Evolutionary conservation across 1,284 basidiomycete species (phyloP).

Genomic region (Pseudomicrostroma phylloplanum): DNA sequence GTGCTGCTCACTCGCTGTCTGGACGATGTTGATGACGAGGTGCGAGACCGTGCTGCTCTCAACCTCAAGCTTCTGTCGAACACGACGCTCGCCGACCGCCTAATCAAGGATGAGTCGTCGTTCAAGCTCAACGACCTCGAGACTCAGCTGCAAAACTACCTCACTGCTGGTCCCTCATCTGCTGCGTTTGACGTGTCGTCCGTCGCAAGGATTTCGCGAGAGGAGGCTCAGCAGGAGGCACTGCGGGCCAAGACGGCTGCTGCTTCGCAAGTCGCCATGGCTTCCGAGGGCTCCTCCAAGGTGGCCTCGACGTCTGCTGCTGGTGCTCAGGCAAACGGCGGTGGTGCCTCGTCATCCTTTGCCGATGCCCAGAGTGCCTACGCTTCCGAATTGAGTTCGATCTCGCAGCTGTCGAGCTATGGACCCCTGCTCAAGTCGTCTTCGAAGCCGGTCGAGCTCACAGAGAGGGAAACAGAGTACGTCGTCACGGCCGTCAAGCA

Average conservation of each 20-base stretch:
- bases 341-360: conserved; percentile 52
- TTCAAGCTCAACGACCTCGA: conserved; percentile 46
- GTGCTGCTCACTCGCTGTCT: conserved; percentile 69
- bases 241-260: conserved; percentile 42
- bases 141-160: conserved; percentile 33
- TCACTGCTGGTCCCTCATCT: conserved; percentile 24
- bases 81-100: conserved; percentile 71
- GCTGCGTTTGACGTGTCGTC: conserved; percentile 36
- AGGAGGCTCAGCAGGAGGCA: conserved; percentile 39
- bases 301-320: conserved; percentile 25
- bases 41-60: conserved; percentile 91
- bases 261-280: conserved; percentile 43
- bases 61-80: conserved; percentile 72
- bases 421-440: conserved; percentile 84
- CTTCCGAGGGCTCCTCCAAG: conserved; percentile 33
- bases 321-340: conserved; percentile 16
- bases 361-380: conserved; percentile 59
- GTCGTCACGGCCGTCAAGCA: conserved; percentile 95
- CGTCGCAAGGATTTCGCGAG: conserved; percentile 37
- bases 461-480: conserved; percentile 96
- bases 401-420: conserved; percentile 79
- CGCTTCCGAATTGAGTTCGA: conserved; percentile 72
- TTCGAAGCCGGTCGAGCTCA: conserved; percentile 71
- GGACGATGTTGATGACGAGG: conserved; percentile 98
- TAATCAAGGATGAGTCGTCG: conserved; percentile 76